Percentiles rank a stretch among this genome's conserved stretches.
phyloP scores from a whole-genome alignment of 495 filamentous ascomycete species.

The Filosporella fistucella region DNA sequence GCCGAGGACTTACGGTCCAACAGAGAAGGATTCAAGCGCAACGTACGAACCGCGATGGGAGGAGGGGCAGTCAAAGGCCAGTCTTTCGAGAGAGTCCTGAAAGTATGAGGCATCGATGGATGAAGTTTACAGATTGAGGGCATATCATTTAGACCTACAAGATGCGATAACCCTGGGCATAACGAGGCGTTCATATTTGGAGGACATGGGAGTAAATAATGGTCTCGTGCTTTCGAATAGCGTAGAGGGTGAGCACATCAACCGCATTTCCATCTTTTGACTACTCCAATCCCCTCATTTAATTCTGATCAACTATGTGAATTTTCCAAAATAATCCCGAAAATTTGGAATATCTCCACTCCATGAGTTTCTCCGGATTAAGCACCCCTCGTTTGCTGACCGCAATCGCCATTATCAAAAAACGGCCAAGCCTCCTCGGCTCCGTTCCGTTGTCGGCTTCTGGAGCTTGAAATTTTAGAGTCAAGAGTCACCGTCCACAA shows the following conservation, averaged over 20 bases:
- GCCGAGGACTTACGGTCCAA: conserved; percentile 85
- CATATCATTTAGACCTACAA: conserved; percentile 19
- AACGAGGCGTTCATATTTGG: conserved; percentile 19
- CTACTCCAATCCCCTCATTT: too few relatives aligned
- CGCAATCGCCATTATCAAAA: not conserved
- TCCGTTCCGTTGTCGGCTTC: conserved; percentile 7
- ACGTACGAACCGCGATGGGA: conserved; percentile 77
- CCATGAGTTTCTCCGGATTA: too few relatives aligned
- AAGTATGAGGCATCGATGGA: conserved; percentile 14
- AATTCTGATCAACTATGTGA: too few relatives aligned
- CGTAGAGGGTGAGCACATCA: too few relatives aligned
- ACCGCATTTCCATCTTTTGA: too few relatives aligned
- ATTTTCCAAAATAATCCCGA: too few relatives aligned
- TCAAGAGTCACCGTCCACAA: not conserved
- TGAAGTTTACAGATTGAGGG: not conserved
- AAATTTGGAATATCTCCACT: too few relatives aligned
- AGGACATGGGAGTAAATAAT: conserved; percentile 17
- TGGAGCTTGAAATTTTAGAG: not conserved
- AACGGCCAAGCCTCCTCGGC: not conserved
- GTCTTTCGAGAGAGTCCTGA: conserved; percentile 71
- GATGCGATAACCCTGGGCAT: conserved; percentile 21
- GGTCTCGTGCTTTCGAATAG: conserved; percentile 22
- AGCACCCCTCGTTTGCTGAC: too few relatives aligned
- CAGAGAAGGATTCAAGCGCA: conserved; percentile 83
- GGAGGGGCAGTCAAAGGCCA: conserved; percentile 73